Conservation (phyloP, 2,329 filamentous ascomycete genomes). For the Colletotrichum abscissum region DNA sequence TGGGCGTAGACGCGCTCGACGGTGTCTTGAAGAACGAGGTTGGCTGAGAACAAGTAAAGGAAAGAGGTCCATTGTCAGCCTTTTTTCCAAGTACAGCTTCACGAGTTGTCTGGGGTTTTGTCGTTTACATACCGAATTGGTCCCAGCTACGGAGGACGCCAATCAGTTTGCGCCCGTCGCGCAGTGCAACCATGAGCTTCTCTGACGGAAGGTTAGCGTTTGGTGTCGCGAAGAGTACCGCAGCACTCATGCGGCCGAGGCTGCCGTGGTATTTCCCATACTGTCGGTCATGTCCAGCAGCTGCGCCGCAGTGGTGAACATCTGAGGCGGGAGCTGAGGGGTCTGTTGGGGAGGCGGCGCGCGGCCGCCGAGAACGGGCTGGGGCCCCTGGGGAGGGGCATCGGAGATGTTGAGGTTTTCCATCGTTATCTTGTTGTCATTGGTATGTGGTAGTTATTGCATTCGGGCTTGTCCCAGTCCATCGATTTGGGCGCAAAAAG, state of each 20-base stretch:
- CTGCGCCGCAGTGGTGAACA: slow-evolving; percentile 98
- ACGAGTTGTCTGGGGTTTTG: slow-evolving; percentile 2
- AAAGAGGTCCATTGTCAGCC: background rate
- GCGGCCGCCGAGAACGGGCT: slow-evolving; percentile 43
- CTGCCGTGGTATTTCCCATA: slow-evolving; percentile 61
- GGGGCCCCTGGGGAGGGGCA: slow-evolving; percentile 53
- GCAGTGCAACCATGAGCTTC: slow-evolving; percentile 91
- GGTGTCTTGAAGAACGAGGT: slow-evolving; percentile 93
- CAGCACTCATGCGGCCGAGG: slow-evolving; percentile 21
- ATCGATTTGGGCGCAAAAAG: slow-evolving; percentile 27
- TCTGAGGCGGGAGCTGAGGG: slow-evolving; percentile 84
- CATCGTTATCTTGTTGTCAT: slow-evolving; percentile 51
- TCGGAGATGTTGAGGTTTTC: slow-evolving; percentile 66
- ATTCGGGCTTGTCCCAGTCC: slow-evolving; percentile 31
- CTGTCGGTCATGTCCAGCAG: slow-evolving; percentile 96
- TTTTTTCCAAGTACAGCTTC: background rate
- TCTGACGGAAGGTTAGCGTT: slow-evolving; percentile 64
- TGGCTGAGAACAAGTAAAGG: slow-evolving; percentile 68
- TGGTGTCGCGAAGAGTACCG: background rate
- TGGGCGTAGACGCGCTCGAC: slow-evolving; percentile 83
- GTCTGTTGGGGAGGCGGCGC: slow-evolving; percentile 53
- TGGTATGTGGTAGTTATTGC: slow-evolving; percentile 33
- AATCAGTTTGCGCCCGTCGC: slow-evolving; percentile 93
- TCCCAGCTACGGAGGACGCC: slow-evolving; percentile 96
- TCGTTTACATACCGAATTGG: slow-evolving; percentile 81